Base-by-base conservation (phyloP, 179 eudicot genomes). In the Gypsophila paniculata region DNA sequence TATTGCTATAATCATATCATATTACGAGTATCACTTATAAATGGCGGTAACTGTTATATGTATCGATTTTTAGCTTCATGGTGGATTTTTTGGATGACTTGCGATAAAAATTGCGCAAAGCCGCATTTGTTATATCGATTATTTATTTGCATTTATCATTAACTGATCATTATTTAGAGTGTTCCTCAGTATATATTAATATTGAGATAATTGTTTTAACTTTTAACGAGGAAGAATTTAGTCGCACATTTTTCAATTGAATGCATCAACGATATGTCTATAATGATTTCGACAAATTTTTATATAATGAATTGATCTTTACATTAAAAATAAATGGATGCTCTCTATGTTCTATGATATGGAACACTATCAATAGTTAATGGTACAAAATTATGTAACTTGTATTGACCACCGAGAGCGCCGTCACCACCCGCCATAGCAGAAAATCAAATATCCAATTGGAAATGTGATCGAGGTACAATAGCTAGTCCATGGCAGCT, bases 401-500 rank as follows among this genome's bases (percentile, higher is more conserved):
- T 18, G 23, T 18, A 21, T 9, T 54, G 22, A 54, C 59, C 59
- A 54, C 10, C 25, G 13, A 53, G 7, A 53, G 5, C 19, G 57
- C 6, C 21, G 21, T 53, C 57, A 53, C 19, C 57, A 15, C 57
- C 19, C 1, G 21, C 57, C 23, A 7, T 4, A 54, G 23, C 59
- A 52, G n/a, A 18, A 21, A 54, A 54, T 19, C 59, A 54, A 54
- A 21, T 54, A 54, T 54, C 59, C 23, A 8, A 21, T 8, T 18
- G 18, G 25, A 63, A 71, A 22, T 12, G 53, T 38, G 48, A 25
- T 26, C 26, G 5, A 73, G 42, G 23, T 6, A 19, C 68, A 57
- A 44, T 15, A n/a, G 38, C 85, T 90, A 95, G 76, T 95, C 99
- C 49, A 95, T 86, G 17, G 99, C 99, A 58, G 95, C 78, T 81